Evolutionary conservation across 495 filamentous ascomycete genomes (phyloP).

Genomic region (Podospora conica): DNA sequence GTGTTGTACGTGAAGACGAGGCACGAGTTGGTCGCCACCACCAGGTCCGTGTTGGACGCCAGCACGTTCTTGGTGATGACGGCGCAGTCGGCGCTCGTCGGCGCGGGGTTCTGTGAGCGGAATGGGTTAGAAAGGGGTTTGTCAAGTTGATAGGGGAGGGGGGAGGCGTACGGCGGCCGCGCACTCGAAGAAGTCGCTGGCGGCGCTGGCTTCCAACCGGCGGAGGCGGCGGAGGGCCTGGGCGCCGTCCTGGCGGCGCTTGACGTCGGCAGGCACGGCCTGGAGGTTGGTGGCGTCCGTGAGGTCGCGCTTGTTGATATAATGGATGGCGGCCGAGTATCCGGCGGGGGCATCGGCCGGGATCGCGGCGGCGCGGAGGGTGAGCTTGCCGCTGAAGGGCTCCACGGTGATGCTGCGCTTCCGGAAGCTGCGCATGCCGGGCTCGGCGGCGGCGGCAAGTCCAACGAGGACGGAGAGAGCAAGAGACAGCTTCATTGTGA

Average conservation of each 20-base stretch:
- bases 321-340: constrained; percentile 20
- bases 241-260: constrained; percentile 20
- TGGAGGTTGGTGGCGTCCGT: constrained; percentile 19
- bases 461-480: constrained; percentile 27
- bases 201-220: constrained; percentile 4
- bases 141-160: background rate
- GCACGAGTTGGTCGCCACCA: constrained; percentile 34
- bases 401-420: constrained; percentile 15
- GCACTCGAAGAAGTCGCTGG: constrained; percentile 37
- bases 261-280: constrained; percentile 16
- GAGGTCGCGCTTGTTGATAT: constrained; percentile 20
- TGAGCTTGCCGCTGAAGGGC: constrained; percentile 11
- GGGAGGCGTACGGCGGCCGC: constrained; percentile 28
- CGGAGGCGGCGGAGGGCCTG: constrained; percentile 13
- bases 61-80: constrained; percentile 30
- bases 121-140: background rate
- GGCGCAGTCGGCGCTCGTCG: constrained; percentile 30
- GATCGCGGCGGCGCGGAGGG: constrained; percentile 9
- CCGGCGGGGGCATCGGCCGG: constrained; percentile 18
- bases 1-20: constrained; percentile 31
- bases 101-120: constrained; percentile 22
- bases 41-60: constrained; percentile 26
- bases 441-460: constrained; percentile 21
- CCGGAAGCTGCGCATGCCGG: constrained; percentile 10
- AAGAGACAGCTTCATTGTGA: constrained; percentile 32